phyloP scores from a whole-genome alignment of 139 green algal species.

The Spirogloea muscicola region DNA sequence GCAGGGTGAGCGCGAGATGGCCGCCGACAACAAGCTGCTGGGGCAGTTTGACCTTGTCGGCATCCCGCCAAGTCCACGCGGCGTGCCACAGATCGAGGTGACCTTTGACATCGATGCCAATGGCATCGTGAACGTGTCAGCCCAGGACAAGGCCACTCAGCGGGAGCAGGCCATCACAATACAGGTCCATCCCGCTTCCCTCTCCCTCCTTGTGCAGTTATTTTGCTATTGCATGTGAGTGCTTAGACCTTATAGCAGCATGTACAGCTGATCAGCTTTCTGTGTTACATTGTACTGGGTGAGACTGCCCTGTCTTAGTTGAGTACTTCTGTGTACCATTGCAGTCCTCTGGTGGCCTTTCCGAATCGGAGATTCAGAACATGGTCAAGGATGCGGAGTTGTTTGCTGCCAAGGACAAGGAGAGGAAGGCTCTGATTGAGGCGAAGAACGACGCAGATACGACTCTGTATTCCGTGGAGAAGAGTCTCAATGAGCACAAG shows the following conservation, averaged over 20 bases:
- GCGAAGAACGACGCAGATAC: constrained; percentile 35
- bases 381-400: constrained; percentile 91
- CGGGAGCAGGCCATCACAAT: constrained; percentile 85
- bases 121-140: constrained; percentile 74
- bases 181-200: too few species aligned
- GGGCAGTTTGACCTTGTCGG: constrained; percentile 95
- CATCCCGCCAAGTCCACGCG: constrained; percentile 89
- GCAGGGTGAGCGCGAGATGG: constrained; percentile 99
- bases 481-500: constrained; percentile 90
- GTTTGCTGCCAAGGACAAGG: constrained; percentile 79
- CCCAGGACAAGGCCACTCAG: constrained; percentile 87
- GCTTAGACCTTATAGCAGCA: too few species aligned
- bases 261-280: too few species aligned
- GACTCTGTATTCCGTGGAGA: constrained; percentile 64
- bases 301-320: too few species aligned
- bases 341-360: constrained; percentile 71
- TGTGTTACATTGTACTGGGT: too few species aligned
- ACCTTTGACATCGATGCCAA: constrained; percentile 95
- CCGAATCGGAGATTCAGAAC: constrained; percentile 86
- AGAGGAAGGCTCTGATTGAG: constrained; percentile 91
- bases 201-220: too few species aligned
- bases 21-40: constrained; percentile 97
- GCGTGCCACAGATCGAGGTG: constrained; percentile 95
- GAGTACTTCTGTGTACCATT: not conserved
- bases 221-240: too few species aligned